Base-by-base conservation (phyloP, 1,284 basidiomycete genomes). In the Trametes hirsuta region DNA sequence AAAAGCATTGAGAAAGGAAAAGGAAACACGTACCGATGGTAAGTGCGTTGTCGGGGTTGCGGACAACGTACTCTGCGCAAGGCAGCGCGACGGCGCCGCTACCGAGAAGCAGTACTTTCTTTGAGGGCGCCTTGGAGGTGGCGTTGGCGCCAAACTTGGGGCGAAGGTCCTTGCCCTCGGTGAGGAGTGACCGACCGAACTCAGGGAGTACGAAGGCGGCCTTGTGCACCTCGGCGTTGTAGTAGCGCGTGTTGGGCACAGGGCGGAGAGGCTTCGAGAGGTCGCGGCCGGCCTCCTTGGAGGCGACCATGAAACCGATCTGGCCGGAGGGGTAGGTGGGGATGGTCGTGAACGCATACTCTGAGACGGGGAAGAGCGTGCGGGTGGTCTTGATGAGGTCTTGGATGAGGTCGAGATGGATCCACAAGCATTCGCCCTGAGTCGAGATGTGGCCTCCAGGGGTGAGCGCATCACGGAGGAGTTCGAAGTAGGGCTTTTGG, bases 271-370 rank as follows among this genome's bases (percentile, higher is more conserved):
- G 91, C 40, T 81, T 86, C 61, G 81, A 84, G 62, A 97, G 77
- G 70, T 92, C 85, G 51, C 92, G 82, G 24, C 80, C 82, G 36
- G 81, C 79, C 50, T 88, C 90, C 77, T 94, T 95, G 57, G 94
- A 90, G 77, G 91, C 95, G 59, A 99, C 83, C 67, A 97, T 85
- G 79, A 97, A 97, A 30, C 97, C 97, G 71, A 99, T 99, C 75
- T 97, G 95, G 45, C 97, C 97, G 36, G 93, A 91, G 22, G 97
- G 97, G 78, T 99, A 97, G 18, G 97, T 98, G 2, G 97, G 97
- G 71, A 99, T 97, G 51, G 95, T 97, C 65, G 95, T 97, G 79
- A 86, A 98, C 14, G 95, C 97, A 75, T 98, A 99, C 73, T 96
- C 91, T 49, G 89, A 85, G 35, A 88, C 86, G 52, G 91, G 83